Evolutionary conservation across 106 monocot species (phyloP).

Genomic region (Alisma plantagoaquatica): DNA sequence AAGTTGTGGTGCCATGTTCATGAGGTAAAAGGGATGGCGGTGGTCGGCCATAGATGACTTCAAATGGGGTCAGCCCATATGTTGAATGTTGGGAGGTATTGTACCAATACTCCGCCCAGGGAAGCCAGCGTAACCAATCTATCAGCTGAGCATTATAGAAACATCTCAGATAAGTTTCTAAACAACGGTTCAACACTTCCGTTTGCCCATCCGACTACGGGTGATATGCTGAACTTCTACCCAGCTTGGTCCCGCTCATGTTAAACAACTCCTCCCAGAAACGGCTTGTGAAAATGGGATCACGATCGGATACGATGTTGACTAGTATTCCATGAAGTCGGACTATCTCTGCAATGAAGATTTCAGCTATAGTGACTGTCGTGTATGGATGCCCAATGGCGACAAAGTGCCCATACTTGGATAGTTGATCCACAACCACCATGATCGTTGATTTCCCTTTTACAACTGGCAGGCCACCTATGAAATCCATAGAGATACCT

Average conservation of each 20-base stretch:
- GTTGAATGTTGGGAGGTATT: not conserved
- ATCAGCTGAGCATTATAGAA: not conserved
- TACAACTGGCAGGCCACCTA: not conserved
- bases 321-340: not conserved
- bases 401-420: not conserved
- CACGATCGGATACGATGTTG: not conserved
- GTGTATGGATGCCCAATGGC: not conserved
- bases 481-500: no score
- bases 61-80: not conserved
- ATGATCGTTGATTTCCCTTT: not conserved
- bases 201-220: slow-evolving; percentile 1
- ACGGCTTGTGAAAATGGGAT: not conserved
- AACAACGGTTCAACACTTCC: not conserved
- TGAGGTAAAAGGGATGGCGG: not conserved
- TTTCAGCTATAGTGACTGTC: not conserved
- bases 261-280: not conserved
- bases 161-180: not conserved
- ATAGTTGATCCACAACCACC: not conserved
- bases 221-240: not conserved
- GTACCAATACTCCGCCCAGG: not conserved
- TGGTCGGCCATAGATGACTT: not conserved
- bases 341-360: not conserved
- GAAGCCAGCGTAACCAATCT: not conserved
- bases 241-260: not conserved
- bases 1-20: not conserved